A percentile compares a stretch with the other conserved stretches of the same genome.
These are phyloP conservation scores for Penicillium pancosmium DNA, from an alignment of 495 filamentous ascomycete genomes.

Conservation along the genomic window DNA sequence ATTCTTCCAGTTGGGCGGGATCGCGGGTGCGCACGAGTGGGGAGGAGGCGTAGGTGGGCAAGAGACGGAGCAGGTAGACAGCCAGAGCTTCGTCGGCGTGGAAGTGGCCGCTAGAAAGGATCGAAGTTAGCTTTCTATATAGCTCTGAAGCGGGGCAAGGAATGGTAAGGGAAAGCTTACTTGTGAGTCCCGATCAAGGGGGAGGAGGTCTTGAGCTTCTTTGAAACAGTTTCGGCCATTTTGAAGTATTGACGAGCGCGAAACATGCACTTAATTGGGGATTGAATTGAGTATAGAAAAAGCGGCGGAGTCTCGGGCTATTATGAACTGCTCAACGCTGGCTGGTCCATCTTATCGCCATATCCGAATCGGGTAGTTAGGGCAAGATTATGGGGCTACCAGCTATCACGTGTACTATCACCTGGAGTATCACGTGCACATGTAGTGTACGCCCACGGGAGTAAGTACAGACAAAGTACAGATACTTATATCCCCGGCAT, in stretches of 20 bases:
- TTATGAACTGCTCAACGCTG: conserved; percentile 26
- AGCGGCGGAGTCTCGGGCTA: neutral
- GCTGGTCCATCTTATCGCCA: conserved; percentile 26
- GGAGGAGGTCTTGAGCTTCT: conserved; percentile 67
- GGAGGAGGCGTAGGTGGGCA: conserved; percentile 76
- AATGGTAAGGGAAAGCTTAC: conserved; percentile 34
- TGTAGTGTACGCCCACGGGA: neutral
- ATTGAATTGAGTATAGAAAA: neutral
- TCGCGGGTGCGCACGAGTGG: conserved; percentile 87
- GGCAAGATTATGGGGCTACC: conserved; percentile 15
- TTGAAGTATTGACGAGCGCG: conserved; percentile 39
- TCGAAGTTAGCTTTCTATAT: conserved; percentile 4
- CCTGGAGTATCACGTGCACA: neutral
- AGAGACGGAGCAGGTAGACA: conserved; percentile 88
- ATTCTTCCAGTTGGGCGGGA: conserved; percentile 71
- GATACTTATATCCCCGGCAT: no score
- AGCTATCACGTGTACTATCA: conserved; percentile 9
- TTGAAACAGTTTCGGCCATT: conserved; percentile 68
- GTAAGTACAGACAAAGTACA: neutral
- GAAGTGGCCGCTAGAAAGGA: conserved; percentile 74
- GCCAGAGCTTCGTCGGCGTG: conserved; percentile 99
- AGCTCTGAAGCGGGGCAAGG: conserved; percentile 3
- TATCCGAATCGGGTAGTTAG: conserved; percentile 27
- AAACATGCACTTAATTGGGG: conserved; percentile 25
- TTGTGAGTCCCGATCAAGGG: conserved; percentile 87